Base-by-base conservation (phyloP, 306 rosid genomes). In the Fragaria iinumae region DNA sequence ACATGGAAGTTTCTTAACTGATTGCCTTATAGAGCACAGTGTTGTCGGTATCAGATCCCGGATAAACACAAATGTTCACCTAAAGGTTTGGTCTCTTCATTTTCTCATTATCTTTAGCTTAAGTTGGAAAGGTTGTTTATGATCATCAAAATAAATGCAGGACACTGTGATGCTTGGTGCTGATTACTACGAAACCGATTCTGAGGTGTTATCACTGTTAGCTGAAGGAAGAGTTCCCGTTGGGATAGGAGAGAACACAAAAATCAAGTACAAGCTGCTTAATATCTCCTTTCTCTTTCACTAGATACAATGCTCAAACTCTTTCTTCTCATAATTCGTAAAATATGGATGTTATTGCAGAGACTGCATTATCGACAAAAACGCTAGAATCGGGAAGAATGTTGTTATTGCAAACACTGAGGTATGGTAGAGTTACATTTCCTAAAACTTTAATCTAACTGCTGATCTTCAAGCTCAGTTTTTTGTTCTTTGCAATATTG, bases 91-190 rank as follows among this genome's bases (percentile, higher is more conserved):
- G 12, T 77, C 69, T 29, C 29, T 21, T 76, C 29, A 69, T 68
- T 29, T 66, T 65, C 50, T 20, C 5, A 38, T 55, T 10, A 27
- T 44, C 5, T 77, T 52, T 16, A 47, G 53, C 57, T 11, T 8
- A 34, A 57, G 18, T 32, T 71, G 78, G 34, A 2, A 65, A 65
- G 47, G 11, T 17, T 63, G 36, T 49, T 71, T 11, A 36, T 53
- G 36, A 36, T 5, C 12, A 59, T 23, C 20, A 50, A 74, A 69
- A 67, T 69, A 0, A 32, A 70, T 82, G 87, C 91, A 94, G 97
- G 97, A 94, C 63, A 92, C 97, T 23, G 93, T 94, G 85, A 89
- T 92, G 96, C 97, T 94, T 69, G 95, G 98, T 6, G 98, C 98
- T 79, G 98, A 94, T 77, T 92, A 73, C 86, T 94, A 92, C 49